Conservation (phyloP, 1,139 yeast genomes). For the Pichia sp. region DNA sequence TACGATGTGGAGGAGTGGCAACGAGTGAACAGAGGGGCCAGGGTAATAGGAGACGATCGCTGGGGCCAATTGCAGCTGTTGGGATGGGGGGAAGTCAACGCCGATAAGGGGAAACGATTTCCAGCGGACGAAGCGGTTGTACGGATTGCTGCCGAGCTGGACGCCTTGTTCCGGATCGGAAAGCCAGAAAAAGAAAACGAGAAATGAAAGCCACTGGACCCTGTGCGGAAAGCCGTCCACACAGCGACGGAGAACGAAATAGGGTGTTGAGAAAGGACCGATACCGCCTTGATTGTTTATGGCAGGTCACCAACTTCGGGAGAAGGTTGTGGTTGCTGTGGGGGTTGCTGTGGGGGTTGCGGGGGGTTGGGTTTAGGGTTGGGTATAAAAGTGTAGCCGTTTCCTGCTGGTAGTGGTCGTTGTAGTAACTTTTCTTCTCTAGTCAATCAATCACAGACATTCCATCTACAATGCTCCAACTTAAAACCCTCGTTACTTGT, state of each 20-base stretch:
- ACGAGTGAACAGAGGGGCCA: neutral
- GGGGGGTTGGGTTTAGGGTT: neutral
- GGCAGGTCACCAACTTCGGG: too few species aligned
- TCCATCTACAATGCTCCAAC: conserved; percentile 2
- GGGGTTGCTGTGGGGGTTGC: neutral
- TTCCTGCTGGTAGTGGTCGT: too few species aligned
- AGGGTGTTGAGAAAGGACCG: neutral
- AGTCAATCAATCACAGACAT: too few species aligned
- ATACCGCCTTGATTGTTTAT: neutral
- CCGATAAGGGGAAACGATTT: conserved; percentile 19
- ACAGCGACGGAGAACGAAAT: neutral
- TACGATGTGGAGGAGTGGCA: conserved; percentile 4
- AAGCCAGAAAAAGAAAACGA: too few species aligned
- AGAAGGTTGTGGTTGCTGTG: too few species aligned
- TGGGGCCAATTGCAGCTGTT: neutral
- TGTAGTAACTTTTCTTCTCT: too few species aligned
- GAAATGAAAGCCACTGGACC: neutral
- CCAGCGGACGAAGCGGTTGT: conserved; percentile 19
- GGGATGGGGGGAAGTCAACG: conserved; percentile 17
- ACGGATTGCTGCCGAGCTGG: conserved; percentile 19
- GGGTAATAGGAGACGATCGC: neutral
- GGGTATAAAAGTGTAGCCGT: too few species aligned
- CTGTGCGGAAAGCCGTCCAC: neutral
- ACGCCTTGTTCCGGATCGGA: conserved; percentile 13
- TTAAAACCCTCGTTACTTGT: neutral